A percentile compares a stretch with the other conserved stretches of the same genome.
Conservation (phyloP, 2,329 filamentous ascomycete genomes). For the Cryphonectria carpinicola region DNA sequence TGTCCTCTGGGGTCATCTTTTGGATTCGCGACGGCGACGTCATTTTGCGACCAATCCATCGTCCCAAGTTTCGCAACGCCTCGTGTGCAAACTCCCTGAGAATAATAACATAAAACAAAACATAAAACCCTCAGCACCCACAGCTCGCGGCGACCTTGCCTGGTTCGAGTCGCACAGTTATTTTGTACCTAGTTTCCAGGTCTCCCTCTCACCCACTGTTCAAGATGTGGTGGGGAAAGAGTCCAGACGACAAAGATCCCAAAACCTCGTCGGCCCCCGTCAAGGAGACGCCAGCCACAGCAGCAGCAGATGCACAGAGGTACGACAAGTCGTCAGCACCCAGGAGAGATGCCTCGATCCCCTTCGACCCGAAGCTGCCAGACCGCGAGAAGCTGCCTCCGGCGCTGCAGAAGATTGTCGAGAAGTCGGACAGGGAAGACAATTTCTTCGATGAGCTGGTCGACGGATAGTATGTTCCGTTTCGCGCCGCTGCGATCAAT, state of each 20-base stretch:
- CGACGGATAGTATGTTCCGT: slow-evolving; percentile 70
- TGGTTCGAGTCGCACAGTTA: neutral
- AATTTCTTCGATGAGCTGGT: slow-evolving; percentile 78
- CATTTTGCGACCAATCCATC: slow-evolving; percentile 6
- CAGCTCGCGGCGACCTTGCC: neutral
- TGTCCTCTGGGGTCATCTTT: neutral
- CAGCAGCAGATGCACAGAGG: slow-evolving; percentile 18
- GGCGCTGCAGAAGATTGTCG: slow-evolving; percentile 60
- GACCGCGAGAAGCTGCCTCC: slow-evolving; percentile 55
- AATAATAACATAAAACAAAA: neutral
- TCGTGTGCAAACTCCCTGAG: neutral
- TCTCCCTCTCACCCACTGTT: neutral
- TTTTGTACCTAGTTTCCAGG: neutral
- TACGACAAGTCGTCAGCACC: slow-evolving; percentile 20
- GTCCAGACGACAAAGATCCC: slow-evolving; percentile 36
- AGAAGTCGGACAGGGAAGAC: slow-evolving; percentile 65
- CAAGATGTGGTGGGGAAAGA: slow-evolving; percentile 48
- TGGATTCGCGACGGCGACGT: slow-evolving; percentile 6
- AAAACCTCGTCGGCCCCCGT: slow-evolving; percentile 25
- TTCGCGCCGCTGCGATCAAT: slow-evolving; percentile 32
- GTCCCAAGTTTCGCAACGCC: slow-evolving; percentile 5
- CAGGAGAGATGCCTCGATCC: slow-evolving; percentile 30
- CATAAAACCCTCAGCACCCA: too few species aligned
- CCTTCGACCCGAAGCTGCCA: slow-evolving; percentile 54
- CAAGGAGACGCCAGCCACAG: slow-evolving; percentile 30